These are phyloP conservation scores for Geotrichum reessii DNA, from an alignment of 1,139 yeast genomes.

Conservation along the genomic window DNA sequence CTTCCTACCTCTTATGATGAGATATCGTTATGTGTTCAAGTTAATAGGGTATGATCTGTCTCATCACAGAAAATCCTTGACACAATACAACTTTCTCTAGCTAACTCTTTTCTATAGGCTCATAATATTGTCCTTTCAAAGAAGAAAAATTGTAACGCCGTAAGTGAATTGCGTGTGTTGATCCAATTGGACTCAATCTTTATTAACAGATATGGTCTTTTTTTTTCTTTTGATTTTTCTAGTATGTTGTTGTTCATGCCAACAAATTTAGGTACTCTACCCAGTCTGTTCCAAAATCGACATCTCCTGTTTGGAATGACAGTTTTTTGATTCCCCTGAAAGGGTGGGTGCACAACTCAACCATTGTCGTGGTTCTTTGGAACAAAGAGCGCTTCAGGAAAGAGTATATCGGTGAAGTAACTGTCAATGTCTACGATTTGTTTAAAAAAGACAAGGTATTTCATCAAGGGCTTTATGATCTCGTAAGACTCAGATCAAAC, in stretches of 20 bases:
- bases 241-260: conserved; percentile 26
- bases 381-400: conserved; percentile 33
- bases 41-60: conserved; percentile 1
- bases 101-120: conserved; percentile 11
- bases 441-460: not conserved
- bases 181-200: not conserved
- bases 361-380: conserved; percentile 37
- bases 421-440: conserved; percentile 44
- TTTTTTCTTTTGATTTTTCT: conserved; percentile 26
- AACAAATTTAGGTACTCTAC: conserved; percentile 11
- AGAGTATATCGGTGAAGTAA: conserved; percentile 53
- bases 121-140: conserved; percentile 3
- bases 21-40: not conserved
- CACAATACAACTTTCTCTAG: not conserved
- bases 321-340: conserved; percentile 30
- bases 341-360: conserved; percentile 25
- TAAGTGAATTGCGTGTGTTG: not conserved
- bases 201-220: not conserved
- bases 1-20: not conserved
- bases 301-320: conserved; percentile 37
- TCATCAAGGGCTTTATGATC: not conserved
- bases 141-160: conserved; percentile 14
- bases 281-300: conserved; percentile 18
- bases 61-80: not conserved
- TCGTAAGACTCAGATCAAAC: not conserved